Percentiles rank a stretch among this genome's conserved stretches.
Evolutionary conservation across 1,284 basidiomycete genomes (phyloP).

Genomic region (Paramarasmius palmivorus): DNA sequence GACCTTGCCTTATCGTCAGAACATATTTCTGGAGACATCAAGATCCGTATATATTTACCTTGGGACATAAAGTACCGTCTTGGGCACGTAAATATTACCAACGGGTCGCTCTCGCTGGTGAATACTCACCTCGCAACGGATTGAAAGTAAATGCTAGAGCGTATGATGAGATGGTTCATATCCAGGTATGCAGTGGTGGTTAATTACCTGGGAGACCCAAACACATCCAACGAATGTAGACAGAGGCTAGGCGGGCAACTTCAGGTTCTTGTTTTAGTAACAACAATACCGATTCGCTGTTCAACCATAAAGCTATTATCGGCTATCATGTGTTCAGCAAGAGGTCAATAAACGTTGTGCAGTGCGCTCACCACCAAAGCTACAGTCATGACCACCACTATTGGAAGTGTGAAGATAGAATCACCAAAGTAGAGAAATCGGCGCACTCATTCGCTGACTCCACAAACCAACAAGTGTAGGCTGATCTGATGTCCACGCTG

Average conservation of each 20-base stretch:
- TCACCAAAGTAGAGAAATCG: not conserved
- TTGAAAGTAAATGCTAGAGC: constrained; percentile 77
- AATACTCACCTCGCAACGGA: constrained; percentile 55
- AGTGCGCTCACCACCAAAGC: constrained; percentile 1
- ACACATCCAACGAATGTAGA: constrained; percentile 79
- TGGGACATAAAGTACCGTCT: constrained; percentile 91
- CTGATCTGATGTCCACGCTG: constrained; percentile 18
- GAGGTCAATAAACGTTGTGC: not conserved
- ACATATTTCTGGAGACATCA: not conserved
- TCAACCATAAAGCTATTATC: constrained; percentile 74
- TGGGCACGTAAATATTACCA: constrained; percentile 9
- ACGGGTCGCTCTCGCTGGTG: not conserved
- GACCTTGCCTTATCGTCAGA: constrained; percentile 40
- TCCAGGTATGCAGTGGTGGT: not conserved
- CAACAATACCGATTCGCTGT: constrained; percentile 78
- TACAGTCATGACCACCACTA: constrained; percentile 6
- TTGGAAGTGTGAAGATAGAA: not conserved
- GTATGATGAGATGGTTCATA: not conserved
- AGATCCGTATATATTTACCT: constrained; percentile 37
- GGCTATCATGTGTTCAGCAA: constrained; percentile 53
- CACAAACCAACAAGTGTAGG: constrained; percentile 18
- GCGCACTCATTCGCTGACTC: constrained; percentile 18
- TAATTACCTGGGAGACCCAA: constrained; percentile 74
- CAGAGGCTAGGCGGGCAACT: constrained; percentile 76
- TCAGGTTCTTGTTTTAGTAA: constrained; percentile 83